Conservation (phyloP, 2,329 filamentous ascomycete genomes). For the Aspergillus versicolor region DNA sequence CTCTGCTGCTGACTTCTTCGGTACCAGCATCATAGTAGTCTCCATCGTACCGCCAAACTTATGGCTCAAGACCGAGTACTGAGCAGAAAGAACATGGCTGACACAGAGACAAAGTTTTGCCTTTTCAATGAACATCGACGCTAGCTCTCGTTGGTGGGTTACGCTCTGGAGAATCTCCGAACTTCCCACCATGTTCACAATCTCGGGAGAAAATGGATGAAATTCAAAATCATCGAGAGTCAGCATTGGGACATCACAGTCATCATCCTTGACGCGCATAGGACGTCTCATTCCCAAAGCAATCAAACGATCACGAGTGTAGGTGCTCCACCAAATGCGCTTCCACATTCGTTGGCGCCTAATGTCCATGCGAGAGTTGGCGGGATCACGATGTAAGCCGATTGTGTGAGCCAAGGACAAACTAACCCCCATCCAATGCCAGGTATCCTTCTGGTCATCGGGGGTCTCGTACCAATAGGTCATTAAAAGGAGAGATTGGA, state of each 20-base stretch:
- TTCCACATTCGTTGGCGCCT: constrained; percentile 84
- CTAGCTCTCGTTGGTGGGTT: constrained; percentile 73
- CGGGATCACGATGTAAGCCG: constrained; percentile 83
- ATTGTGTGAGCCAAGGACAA: constrained; percentile 92
- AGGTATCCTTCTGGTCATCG: constrained; percentile 95
- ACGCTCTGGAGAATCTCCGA: constrained; percentile 71
- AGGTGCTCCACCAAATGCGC: constrained; percentile 96
- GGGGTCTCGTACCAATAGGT: constrained; percentile 98
- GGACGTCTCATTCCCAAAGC: constrained; percentile 91
- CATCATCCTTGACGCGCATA: constrained; percentile 87
- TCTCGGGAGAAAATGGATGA: constrained; percentile 63
- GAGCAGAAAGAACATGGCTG: constrained; percentile 82
- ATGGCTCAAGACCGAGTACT: constrained; percentile 87
- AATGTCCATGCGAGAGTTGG: constrained; percentile 70
- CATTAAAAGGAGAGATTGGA: constrained; percentile 86
- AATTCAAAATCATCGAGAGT: constrained; percentile 82
- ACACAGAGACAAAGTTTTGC: constrained; percentile 86
- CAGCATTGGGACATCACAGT: constrained; percentile 92
- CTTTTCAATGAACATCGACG: constrained; percentile 87
- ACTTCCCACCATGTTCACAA: constrained; percentile 66
- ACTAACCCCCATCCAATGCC: constrained; percentile 98
- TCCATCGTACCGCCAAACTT: constrained; percentile 72
- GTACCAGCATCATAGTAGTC: constrained; percentile 83
- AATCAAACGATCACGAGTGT: constrained; percentile 90
- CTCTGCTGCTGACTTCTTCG: constrained; percentile 83